phyloP scores from a whole-genome alignment of 306 rosid genomes.

The Quercus ilex region DNA sequence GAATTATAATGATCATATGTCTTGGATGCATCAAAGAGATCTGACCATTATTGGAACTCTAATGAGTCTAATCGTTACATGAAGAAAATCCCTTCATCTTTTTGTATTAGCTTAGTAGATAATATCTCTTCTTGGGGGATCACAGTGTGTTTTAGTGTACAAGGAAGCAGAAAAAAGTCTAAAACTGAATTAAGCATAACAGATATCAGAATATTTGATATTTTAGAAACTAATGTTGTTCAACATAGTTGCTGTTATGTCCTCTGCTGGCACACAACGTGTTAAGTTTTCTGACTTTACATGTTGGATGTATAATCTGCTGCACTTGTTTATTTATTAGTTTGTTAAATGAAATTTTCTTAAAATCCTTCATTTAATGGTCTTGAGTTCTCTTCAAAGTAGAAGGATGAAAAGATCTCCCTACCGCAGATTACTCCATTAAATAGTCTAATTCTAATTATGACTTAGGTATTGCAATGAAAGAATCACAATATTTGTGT shows the following conservation, averaged over 20 bases:
- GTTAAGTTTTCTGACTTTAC: background rate
- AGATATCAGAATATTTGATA: background rate
- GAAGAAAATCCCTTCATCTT: background rate
- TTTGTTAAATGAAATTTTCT: background rate
- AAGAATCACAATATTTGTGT: background rate
- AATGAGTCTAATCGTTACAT: background rate
- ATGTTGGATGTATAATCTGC: background rate
- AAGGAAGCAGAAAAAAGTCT: background rate
- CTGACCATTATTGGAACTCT: background rate
- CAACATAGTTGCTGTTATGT: background rate
- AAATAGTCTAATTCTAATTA: background rate
- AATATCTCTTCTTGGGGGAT: background rate
- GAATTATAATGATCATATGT: background rate
- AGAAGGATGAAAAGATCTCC: background rate
- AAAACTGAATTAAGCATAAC: background rate
- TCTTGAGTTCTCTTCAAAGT: background rate
- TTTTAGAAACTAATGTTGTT: background rate
- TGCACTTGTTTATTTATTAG: background rate
- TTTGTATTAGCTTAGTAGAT: background rate
- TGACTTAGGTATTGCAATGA: background rate
- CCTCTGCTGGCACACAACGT: background rate
- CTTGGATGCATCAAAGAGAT: background rate
- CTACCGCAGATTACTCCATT: background rate
- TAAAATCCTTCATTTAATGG: background rate
- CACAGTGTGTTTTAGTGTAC: background rate